Evolutionary conservation across 2,329 filamentous ascomycete genomes (phyloP), one percentile per base, ranked within the genome.

Genomic region (Akanthomyces dipterigenus): DNA sequence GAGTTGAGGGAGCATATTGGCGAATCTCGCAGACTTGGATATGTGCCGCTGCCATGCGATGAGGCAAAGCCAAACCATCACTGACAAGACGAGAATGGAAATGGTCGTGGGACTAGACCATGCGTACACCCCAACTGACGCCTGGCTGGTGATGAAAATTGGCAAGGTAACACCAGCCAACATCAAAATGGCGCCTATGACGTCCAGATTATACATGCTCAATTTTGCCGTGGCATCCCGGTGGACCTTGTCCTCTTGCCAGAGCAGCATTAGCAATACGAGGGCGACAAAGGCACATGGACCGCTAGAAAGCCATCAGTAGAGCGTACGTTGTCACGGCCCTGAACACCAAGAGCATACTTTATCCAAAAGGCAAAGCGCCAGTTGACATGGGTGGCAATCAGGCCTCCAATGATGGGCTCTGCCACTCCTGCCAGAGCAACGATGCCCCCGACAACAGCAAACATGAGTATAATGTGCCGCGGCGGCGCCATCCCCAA

Each of bases 351-450:
- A n/a, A 51, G 14, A 49, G 26, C 62, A n/a, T 50, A 64, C 64
- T 64, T 66, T 18, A 65, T 62, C 63, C 63, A 64, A 40, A 66
- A 66, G 6, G 51, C 60, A 48, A 60, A 64, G 14, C 63, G 46
- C 64, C 61, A 65, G 49, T 49, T 42, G 1, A 45, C 34, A 31
- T 64, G 62, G 38, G 45, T 49, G n/a, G 45, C 36, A 7, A 65
- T 36, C 7, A 63, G 53, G 16, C 64, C 65, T 8, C 65, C 65
- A 20, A 66, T 38, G 14, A 66, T 43, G 3, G 65, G 65, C 2
- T 64, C 64, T 7, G 53, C 28, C 22, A 66, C 63, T 8, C 65
- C 65, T 42, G 64, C 62, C 14, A 65, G 9, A 8, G 64, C 64
- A 11, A 66, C 62, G 9, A 65, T 60, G 3, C 54, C 36, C 9